phyloP scores from a whole-genome alignment of 2,329 filamentous ascomycete species.

The Myriosclerotinia curreyana region DNA sequence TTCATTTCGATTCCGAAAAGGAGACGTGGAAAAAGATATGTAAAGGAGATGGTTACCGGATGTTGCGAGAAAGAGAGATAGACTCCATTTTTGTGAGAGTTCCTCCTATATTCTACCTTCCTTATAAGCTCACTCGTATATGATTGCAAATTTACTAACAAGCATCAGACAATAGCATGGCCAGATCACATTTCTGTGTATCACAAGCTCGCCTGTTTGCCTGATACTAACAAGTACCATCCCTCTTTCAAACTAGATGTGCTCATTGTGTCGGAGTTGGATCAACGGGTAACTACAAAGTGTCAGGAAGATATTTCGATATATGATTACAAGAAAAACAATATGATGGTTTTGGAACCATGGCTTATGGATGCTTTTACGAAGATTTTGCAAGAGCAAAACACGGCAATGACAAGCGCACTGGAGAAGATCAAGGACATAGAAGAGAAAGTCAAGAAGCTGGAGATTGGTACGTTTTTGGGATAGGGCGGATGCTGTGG shows the following conservation, averaged over 20 bases:
- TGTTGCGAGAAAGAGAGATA: slow-evolving; percentile 74
- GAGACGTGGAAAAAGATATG: slow-evolving; percentile 67
- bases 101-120: slow-evolving; percentile 7
- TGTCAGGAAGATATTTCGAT: slow-evolving; percentile 75
- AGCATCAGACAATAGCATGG: slow-evolving; percentile 66
- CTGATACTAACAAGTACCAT: slow-evolving; percentile 28
- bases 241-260: slow-evolving; percentile 58
- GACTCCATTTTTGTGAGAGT: slow-evolving; percentile 81
- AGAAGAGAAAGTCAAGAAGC: slow-evolving; percentile 52
- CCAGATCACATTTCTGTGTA: slow-evolving; percentile 81
- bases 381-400: slow-evolving; percentile 59
- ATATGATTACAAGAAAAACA: slow-evolving; percentile 65
- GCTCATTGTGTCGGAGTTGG: slow-evolving; percentile 70
- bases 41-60: slow-evolving; percentile 61
- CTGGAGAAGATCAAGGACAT: slow-evolving; percentile 62
- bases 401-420: slow-evolving; percentile 54
- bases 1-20: slow-evolving; percentile 60
- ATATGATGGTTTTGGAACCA: slow-evolving; percentile 54
- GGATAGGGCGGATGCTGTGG: slow-evolving; percentile 67
- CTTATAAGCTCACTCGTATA: neutral
- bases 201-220: slow-evolving; percentile 61
- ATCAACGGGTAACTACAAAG: slow-evolving; percentile 68
- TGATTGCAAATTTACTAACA: neutral
- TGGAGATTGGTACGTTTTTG: slow-evolving; percentile 76
- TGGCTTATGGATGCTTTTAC: slow-evolving; percentile 62